phyloP scores from a whole-genome alignment of 1,284 basidiomycete genomes.

The Coniferiporia sulphurascens region DNA sequence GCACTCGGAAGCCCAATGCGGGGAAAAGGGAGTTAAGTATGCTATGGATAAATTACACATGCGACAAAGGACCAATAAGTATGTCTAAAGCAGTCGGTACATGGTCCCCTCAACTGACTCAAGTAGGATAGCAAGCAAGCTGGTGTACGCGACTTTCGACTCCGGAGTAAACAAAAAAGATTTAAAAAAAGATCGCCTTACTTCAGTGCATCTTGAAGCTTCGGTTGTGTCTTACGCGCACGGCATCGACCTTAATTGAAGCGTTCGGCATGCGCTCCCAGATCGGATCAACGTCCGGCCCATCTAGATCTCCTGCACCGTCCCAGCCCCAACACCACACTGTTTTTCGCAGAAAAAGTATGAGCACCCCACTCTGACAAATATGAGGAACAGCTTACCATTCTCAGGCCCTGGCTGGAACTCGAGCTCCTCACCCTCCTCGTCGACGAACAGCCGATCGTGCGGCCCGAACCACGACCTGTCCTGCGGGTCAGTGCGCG shows the following conservation, averaged over 20 bases:
- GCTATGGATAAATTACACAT: not conserved
- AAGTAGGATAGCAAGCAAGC: not conserved
- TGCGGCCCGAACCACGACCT: constrained; percentile 94
- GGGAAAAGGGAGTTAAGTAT: not conserved
- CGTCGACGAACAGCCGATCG: constrained; percentile 84
- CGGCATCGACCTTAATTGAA: constrained; percentile 54
- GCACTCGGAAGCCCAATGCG: no score
- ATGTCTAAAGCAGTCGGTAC: not conserved
- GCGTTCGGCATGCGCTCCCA: constrained; percentile 84
- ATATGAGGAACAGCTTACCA: constrained; percentile 50
- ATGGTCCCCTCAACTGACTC: not conserved
- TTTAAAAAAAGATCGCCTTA: not conserved
- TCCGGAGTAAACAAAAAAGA: not conserved
- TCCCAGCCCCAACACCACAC: constrained; percentile 99
- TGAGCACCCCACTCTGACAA: not conserved
- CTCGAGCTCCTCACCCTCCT: constrained; percentile 72
- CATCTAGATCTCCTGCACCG: constrained; percentile 92
- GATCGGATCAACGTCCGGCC: constrained; percentile 91
- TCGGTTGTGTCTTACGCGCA: constrained; percentile 75
- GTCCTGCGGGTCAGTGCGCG: constrained; percentile 91
- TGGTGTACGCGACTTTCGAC: not conserved
- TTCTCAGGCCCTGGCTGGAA: constrained; percentile 82
- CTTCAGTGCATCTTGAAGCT: constrained; percentile 27
- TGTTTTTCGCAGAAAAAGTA: constrained; percentile 27
- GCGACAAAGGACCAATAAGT: not conserved